Evolutionary conservation across 768 basidiomycete species (phyloP).

Genomic region (Pleurotus pulmonarius): DNA sequence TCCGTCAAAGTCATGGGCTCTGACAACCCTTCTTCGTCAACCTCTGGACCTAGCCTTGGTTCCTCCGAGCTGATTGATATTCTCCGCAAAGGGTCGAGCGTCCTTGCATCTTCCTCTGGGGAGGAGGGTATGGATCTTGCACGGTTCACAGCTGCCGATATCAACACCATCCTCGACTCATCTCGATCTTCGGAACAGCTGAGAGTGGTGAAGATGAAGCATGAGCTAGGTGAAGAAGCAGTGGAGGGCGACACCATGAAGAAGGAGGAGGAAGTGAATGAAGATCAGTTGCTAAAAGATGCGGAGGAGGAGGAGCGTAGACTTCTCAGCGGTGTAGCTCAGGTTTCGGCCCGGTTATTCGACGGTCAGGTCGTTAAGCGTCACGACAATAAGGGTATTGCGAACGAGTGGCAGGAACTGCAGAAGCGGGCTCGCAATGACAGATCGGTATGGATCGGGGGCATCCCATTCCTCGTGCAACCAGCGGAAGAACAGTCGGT

Average conservation of each 20-base stretch:
- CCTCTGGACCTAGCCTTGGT: constrained; percentile 24
- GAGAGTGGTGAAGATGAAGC: constrained; percentile 43
- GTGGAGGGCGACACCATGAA: constrained; percentile 8
- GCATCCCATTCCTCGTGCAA: constrained; percentile 25
- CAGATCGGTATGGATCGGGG: constrained; percentile 30
- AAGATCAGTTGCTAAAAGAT: constrained; percentile 27
- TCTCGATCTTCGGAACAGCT: constrained; percentile 39
- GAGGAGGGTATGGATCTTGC: constrained; percentile 32
- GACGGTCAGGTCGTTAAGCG: constrained; percentile 44
- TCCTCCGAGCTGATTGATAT: constrained; percentile 50
- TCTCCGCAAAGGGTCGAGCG: constrained; percentile 55
- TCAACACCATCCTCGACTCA: constrained; percentile 40
- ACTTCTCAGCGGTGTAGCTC: constrained; percentile 52
- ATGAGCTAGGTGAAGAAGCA: constrained; percentile 23
- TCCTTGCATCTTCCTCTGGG: constrained; percentile 33
- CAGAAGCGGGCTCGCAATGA: constrained; percentile 40
- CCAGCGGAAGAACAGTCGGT: constrained; percentile 6
- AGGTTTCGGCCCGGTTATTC: constrained; percentile 55
- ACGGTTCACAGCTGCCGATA: constrained; percentile 39
- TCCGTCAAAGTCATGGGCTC: constrained; percentile 60
- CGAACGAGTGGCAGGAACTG: constrained; percentile 40
- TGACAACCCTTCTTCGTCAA: constrained; percentile 19
- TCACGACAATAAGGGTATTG: constrained; percentile 28
- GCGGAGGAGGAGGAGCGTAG: constrained; percentile 52
- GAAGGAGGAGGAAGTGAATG: constrained; percentile 3